Base-by-base conservation (phyloP, 768 basidiomycete species). In the Austroboletus festivus region DNA sequence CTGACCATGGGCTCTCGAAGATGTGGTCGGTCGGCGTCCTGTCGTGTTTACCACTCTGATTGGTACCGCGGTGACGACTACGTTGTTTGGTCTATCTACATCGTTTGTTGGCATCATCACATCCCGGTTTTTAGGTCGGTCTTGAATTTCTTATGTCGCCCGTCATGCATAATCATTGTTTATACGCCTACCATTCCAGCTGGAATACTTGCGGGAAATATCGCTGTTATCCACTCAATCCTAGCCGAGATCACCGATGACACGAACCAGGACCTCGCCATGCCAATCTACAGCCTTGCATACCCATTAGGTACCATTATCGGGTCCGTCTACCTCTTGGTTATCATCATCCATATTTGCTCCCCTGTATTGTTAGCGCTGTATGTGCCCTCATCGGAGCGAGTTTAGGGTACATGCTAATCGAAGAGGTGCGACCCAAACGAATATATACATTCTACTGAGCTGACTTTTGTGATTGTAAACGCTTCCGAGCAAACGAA, bases 161-260 rank as follows among this genome's bases (percentile, higher is more conserved):
- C 5, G 6, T 19, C 8, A 16, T 19, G 5, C 24, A n/a, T n/a
- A n/a, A n/a, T n/a, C n/a, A n/a, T 19, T 31, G 21, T 23, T 48
- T 15, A 38, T 15, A 1, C 33, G 11, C 11, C 16, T 5, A 18
- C n/a, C n/a, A n/a, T n/a, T n/a, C n/a, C n/a, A 81, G 83, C 79
- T 18, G 83, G 84, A n/a, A 59, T 81, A 21, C 74, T 80, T 50
- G 76, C 78, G 9, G 83, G 82, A 33, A 85, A 80, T 50, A 63
- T 79, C 34, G 81, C 81, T 9, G 83, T 84, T 8, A 72, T 85
- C 24, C 78, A 82, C 44, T 78, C 79, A 2, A 74, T 81, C 19
- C 68, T 86, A 0, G 75, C 77, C 3, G 83, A 86, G 61, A 68
- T 86, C 22, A 82, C 82, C 7, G 81, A 86, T 56, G 60, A 75